A percentile compares a stretch with the other conserved stretches of the same genome.
These are phyloP conservation scores for Chlorella sp. DNA, from an alignment of 139 green algal genomes.

Conservation along the genomic window DNA sequence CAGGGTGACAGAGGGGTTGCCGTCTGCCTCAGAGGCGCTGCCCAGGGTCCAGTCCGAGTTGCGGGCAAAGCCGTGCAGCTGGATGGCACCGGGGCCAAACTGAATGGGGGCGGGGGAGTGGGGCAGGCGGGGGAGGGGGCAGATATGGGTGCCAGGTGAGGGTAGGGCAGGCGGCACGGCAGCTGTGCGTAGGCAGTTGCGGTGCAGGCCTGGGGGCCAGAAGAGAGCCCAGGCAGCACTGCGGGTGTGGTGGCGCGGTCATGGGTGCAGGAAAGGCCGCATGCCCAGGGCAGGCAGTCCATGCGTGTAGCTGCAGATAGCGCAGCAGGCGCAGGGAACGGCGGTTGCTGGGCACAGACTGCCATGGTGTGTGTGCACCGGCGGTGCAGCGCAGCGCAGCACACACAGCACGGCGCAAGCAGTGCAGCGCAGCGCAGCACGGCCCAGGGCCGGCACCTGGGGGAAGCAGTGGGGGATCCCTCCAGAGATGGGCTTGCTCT, in stretches of 20 bases:
- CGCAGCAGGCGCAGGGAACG: constrained; percentile 7
- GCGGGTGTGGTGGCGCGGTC: too few species aligned
- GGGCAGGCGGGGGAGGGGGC: neutral
- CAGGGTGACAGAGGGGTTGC: constrained; percentile 86
- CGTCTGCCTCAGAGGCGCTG: constrained; percentile 85
- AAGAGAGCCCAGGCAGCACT: too few species aligned
- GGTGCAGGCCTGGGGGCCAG: too few species aligned
- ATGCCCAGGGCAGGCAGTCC: neutral
- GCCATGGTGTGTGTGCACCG: too few species aligned
- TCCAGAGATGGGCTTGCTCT: constrained; percentile 90
- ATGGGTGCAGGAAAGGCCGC: too few species aligned
- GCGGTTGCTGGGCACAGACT: too few species aligned
- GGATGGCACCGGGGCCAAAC: constrained; percentile 93
- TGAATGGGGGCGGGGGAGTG: constrained; percentile 48
- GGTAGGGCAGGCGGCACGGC: too few species aligned
- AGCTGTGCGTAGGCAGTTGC: too few species aligned
- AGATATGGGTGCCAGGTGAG: too few species aligned
- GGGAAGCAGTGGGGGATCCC: constrained; percentile 98
- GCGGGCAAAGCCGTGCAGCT: constrained; percentile 98
- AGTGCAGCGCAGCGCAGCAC: too few species aligned
- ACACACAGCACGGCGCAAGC: too few species aligned
- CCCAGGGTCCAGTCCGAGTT: constrained; percentile 91
- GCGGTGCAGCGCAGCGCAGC: too few species aligned
- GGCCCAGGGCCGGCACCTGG: constrained; percentile 47
- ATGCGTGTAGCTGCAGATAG: neutral